phyloP scores from a whole-genome alignment of 192 early-diverging fungal genomes.

The Coemansia sp. region DNA sequence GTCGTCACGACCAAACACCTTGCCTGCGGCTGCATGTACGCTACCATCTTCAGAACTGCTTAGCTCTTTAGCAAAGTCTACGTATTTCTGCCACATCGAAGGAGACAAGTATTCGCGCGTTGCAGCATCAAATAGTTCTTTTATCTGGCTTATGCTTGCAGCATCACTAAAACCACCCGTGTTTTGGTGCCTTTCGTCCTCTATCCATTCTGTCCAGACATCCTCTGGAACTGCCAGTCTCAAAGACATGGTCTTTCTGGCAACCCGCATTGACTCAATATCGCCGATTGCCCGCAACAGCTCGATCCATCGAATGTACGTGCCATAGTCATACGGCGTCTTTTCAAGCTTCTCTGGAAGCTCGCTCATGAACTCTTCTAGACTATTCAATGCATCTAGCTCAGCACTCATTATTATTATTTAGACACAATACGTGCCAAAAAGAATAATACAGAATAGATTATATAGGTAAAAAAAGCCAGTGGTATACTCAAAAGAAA shows the following conservation, averaged over 20 bases:
- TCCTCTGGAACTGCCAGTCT: slow-evolving; percentile 33
- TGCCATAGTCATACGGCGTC: slow-evolving; percentile 38
- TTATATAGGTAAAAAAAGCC: not conserved
- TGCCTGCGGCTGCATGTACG: slow-evolving; percentile 18
- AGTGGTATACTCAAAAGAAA: too few species aligned
- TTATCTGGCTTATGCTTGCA: slow-evolving; percentile 10
- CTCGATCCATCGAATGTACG: slow-evolving; percentile 38
- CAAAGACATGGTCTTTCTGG: slow-evolving; percentile 28
- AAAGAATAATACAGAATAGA: not conserved
- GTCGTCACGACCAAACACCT: slow-evolving; percentile 21
- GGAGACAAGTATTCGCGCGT: slow-evolving; percentile 21
- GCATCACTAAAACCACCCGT: slow-evolving; percentile 3
- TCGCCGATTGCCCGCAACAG: slow-evolving; percentile 34
- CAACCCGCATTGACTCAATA: slow-evolving; percentile 36
- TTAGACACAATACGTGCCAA: not conserved
- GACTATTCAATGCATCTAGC: slow-evolving; percentile 18
- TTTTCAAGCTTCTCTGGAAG: slow-evolving; percentile 41
- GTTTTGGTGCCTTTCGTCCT: slow-evolving; percentile 15
- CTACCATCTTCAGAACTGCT: not conserved
- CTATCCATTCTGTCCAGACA: slow-evolving; percentile 29
- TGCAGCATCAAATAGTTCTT: slow-evolving; percentile 17
- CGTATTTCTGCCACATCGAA: slow-evolving; percentile 35
- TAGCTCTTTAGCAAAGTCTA: slow-evolving; percentile 22
- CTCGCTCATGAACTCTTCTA: slow-evolving; percentile 26
- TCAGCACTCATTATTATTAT: slow-evolving; percentile 9